A percentile compares a stretch with the other conserved stretches of the same genome.
Evolutionary conservation across 805 yeast species (phyloP).

Genomic region (Priceomyces castillae): DNA sequence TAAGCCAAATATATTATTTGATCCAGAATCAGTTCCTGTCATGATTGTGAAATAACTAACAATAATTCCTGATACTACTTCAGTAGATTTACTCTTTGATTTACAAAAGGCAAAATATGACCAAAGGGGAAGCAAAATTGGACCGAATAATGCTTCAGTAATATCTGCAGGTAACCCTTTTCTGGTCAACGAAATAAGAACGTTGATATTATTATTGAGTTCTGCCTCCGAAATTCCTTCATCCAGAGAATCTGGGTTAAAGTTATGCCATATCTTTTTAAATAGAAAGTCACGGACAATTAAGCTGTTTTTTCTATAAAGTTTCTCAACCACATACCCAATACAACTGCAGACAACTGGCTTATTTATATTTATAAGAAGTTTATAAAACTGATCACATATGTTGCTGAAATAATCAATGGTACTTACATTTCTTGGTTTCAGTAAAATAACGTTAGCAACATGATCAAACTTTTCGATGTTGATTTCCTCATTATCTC

Average conservation of each 20-base stretch:
- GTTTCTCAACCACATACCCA: constrained; percentile 49
- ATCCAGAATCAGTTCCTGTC: constrained; percentile 15
- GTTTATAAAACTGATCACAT: constrained; percentile 59
- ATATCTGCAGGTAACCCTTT: constrained; percentile 27
- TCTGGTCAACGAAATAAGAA: constrained; percentile 59
- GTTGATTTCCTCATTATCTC: constrained; percentile 70
- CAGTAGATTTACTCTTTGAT: constrained; percentile 26
- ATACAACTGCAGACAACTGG: constrained; percentile 59
- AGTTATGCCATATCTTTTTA: constrained; percentile 43
- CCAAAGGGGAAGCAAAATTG: constrained; percentile 42
- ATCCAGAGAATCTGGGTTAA: constrained; percentile 20
- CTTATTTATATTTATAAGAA: constrained; percentile 57
- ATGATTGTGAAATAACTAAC: constrained; percentile 33
- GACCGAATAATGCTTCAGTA: constrained; percentile 22
- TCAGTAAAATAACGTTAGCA: constrained; percentile 59
- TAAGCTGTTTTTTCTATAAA: constrained; percentile 48
- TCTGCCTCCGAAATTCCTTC: constrained; percentile 42
- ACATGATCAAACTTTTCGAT: constrained; percentile 66
- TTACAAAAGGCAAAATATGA: constrained; percentile 40
- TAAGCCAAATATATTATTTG: constrained; percentile 19
- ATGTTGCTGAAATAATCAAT: constrained; percentile 54
- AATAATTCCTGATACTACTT: constrained; percentile 36
- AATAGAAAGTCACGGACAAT: constrained; percentile 62
- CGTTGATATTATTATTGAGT: constrained; percentile 63
- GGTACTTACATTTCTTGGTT: constrained; percentile 52